These are phyloP conservation scores for Albophoma yamanashiensis DNA, from an alignment of 2,329 filamentous ascomycete species.

Conservation along the genomic window DNA sequence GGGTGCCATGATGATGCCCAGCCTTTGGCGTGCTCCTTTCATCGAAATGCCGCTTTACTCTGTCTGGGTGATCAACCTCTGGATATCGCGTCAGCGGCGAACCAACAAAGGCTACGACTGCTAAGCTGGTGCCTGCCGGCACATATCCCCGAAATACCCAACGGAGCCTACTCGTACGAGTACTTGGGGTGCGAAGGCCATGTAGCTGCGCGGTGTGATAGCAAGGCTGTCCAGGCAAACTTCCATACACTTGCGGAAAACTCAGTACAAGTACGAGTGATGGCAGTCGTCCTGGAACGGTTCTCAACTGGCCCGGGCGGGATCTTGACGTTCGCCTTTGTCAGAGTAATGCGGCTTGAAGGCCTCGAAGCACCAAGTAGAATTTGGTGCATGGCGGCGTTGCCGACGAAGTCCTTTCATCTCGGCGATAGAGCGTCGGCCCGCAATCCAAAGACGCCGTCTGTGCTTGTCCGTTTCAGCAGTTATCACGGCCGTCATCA, in stretches of 20 bases:
- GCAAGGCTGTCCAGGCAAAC: not conserved
- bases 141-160: not conserved
- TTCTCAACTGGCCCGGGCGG: not conserved
- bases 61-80: not conserved
- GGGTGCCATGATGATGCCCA: too few relatives aligned
- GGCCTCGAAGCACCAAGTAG: not conserved
- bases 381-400: not conserved
- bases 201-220: not conserved
- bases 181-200: not conserved
- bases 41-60: not conserved
- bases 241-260: not conserved
- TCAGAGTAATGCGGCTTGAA: too few relatives aligned
- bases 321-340: not conserved
- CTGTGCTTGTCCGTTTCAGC: not conserved
- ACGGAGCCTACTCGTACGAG: not conserved
- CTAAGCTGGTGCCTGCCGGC: not conserved
- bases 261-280: not conserved
- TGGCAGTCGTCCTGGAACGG: not conserved
- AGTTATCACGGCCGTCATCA: not conserved
- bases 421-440: not conserved
- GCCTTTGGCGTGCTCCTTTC: too few relatives aligned
- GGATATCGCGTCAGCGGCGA: not conserved
- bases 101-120: not conserved
- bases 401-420: not conserved
- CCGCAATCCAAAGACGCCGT: not conserved